These are phyloP conservation scores for Theileria orientalis DNA, from an alignment of 169 alveolate genomes.

Conservation along the genomic window DNA sequence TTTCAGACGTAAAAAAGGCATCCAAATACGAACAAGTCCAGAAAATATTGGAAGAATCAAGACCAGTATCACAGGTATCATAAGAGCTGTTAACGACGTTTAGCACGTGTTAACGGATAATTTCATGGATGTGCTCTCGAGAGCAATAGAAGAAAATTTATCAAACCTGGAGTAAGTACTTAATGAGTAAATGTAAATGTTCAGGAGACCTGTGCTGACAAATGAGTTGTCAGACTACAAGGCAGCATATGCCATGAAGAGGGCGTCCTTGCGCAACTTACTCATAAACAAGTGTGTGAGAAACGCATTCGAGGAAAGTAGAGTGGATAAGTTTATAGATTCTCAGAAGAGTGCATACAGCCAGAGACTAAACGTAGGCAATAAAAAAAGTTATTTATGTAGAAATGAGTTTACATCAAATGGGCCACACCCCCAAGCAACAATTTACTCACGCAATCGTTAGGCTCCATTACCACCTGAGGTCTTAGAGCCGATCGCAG, in stretches of 20 bases:
- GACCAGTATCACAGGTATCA: conserved; percentile 48
- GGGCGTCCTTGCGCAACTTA: conserved; percentile 55
- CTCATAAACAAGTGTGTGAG: conserved; percentile 61
- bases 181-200: background rate
- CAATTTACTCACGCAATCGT: no score
- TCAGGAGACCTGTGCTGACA: conserved; percentile 49
- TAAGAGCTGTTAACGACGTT: background rate
- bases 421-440: background rate
- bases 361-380: conserved; percentile 46
- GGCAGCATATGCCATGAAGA: conserved; percentile 55
- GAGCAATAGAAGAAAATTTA: conserved; percentile 55
- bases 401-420: no score
- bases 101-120: conserved; percentile 48
- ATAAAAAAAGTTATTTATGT: background rate
- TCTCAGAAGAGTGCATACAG: conserved; percentile 4
- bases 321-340: conserved; percentile 58
- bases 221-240: conserved; percentile 57
- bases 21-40: conserved; percentile 29
- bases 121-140: conserved; percentile 38
- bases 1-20: conserved; percentile 60
- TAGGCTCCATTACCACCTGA: conserved; percentile 69
- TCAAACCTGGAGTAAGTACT: conserved; percentile 46
- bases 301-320: conserved; percentile 57
- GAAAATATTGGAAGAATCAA: conserved; percentile 14
- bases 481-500: conserved; percentile 70